Conservation (phyloP, 805 yeast genomes). For the Teunomyces pallodes region DNA sequence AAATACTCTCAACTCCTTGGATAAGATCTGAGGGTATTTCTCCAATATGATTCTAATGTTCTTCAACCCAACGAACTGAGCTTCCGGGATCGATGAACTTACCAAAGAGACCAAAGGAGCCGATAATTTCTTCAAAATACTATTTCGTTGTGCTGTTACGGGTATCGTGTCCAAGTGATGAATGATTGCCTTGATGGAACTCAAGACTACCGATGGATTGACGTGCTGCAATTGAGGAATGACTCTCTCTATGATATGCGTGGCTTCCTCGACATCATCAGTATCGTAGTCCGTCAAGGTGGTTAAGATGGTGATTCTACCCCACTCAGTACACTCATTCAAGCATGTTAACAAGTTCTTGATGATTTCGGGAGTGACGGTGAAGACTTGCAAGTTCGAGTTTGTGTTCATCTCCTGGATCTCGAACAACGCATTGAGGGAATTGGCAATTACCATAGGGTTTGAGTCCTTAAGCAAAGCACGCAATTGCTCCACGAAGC, state of each 20-base stretch:
- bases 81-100: constrained; percentile 82
- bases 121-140: constrained; percentile 64
- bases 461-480: constrained; percentile 77
- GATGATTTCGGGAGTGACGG: constrained; percentile 41
- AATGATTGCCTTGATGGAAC: constrained; percentile 77
- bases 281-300: constrained; percentile 75
- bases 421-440: constrained; percentile 82
- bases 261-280: constrained; percentile 60
- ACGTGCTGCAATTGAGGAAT: constrained; percentile 96
- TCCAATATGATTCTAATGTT: constrained; percentile 88
- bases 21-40: constrained; percentile 76
- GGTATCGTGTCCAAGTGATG: constrained; percentile 57
- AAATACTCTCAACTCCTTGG: constrained; percentile 81
- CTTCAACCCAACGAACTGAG: constrained; percentile 89
- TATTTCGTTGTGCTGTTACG: constrained; percentile 37
- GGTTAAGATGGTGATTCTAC: constrained; percentile 82
- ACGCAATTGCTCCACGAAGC: constrained; percentile 70
- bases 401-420: constrained; percentile 66
- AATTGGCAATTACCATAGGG: constrained; percentile 97
- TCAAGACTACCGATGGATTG: constrained; percentile 89
- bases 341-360: constrained; percentile 74
- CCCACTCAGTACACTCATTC: constrained; percentile 99
- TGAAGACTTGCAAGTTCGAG: constrained; percentile 35
- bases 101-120: constrained; percentile 87
- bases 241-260: constrained; percentile 82